These are phyloP conservation scores for Populus nigra DNA, from an alignment of 345 rosid species.

Conservation along the genomic window DNA sequence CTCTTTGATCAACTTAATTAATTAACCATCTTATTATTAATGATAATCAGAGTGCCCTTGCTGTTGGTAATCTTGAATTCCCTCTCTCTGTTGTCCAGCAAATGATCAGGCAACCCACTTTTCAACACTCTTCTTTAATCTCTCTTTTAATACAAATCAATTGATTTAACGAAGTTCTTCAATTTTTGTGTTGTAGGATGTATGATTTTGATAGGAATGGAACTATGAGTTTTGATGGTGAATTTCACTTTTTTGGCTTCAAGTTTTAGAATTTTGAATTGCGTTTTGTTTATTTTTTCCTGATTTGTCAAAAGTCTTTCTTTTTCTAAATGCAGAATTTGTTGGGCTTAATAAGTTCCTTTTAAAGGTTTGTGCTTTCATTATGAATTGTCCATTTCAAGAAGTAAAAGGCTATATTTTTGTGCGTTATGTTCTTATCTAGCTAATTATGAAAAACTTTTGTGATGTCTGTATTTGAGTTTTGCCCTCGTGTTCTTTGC, in stretches of 20 bases:
- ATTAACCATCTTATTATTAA: background rate
- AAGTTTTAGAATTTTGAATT: background rate
- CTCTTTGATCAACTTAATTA: background rate
- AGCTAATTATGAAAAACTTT: background rate
- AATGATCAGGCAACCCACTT: slow-evolving; percentile 57
- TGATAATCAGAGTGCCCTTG: slow-evolving; percentile 48
- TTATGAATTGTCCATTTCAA: background rate
- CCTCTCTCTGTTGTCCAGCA: slow-evolving; percentile 58
- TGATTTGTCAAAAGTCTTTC: background rate
- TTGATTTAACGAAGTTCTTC: background rate
- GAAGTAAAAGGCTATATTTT: background rate
- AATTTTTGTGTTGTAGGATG: slow-evolving; percentile 41
- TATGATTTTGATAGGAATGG: slow-evolving; percentile 69
- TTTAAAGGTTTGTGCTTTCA: slow-evolving; percentile 46
- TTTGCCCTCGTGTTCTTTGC: slow-evolving; percentile 1
- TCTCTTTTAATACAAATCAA: background rate
- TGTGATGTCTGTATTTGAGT: background rate
- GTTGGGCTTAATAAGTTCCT: slow-evolving; percentile 66
- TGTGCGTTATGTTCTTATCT: background rate
- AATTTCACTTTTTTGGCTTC: background rate
- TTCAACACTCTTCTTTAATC: background rate
- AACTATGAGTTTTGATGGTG: slow-evolving; percentile 67
- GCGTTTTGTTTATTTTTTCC: background rate
- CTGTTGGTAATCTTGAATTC: slow-evolving; percentile 58
- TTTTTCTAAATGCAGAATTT: slow-evolving; percentile 42